A percentile compares a stretch with the other conserved stretches of the same genome.
These are phyloP conservation scores for Pseudonitzschia pungens DNA, from an alignment of 108 stramenopile genomes.

Conservation along the genomic window DNA sequence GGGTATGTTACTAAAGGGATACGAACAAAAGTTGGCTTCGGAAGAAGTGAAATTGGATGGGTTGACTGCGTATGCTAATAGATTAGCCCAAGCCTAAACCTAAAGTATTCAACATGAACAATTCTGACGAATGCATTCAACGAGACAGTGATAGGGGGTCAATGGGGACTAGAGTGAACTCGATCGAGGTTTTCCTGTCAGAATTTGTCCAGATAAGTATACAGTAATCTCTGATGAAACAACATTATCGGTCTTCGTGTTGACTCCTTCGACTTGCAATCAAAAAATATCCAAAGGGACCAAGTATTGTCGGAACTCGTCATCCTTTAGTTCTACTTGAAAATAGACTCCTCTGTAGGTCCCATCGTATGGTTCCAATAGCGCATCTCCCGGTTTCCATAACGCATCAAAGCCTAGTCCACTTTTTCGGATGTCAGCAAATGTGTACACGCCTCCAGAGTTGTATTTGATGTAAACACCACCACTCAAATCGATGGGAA, in stretches of 20 bases:
- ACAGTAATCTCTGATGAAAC: neutral
- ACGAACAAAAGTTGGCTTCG: slow-evolving; percentile 13
- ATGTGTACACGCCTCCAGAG: slow-evolving; percentile 79
- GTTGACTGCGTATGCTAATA: slow-evolving; percentile 23
- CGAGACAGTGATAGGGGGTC: neutral
- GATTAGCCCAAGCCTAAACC: neutral
- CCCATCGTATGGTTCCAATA: slow-evolving; percentile 83
- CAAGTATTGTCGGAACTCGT: slow-evolving; percentile 75
- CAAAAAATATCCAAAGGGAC: slow-evolving; percentile 46
- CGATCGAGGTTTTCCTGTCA: neutral
- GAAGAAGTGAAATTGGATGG: slow-evolving; percentile 22
- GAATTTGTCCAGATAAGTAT: neutral
- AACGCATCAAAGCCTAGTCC: slow-evolving; percentile 81
- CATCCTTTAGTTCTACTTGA: slow-evolving; percentile 81
- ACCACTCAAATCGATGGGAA: slow-evolving; percentile 65
- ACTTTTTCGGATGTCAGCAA: slow-evolving; percentile 65
- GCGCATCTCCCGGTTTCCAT: slow-evolving; percentile 86
- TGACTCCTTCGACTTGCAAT: neutral
- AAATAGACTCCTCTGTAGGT: slow-evolving; percentile 86
- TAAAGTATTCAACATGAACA: neutral
- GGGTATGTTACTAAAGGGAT: neutral
- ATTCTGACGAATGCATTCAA: slow-evolving; percentile 1
- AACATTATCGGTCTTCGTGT: neutral
- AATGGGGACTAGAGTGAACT: neutral
- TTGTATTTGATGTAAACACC: slow-evolving; percentile 86